Evolutionary conservation across 73 alveolate species (phyloP).

Genomic region (Tetrahymena elliotti): DNA sequence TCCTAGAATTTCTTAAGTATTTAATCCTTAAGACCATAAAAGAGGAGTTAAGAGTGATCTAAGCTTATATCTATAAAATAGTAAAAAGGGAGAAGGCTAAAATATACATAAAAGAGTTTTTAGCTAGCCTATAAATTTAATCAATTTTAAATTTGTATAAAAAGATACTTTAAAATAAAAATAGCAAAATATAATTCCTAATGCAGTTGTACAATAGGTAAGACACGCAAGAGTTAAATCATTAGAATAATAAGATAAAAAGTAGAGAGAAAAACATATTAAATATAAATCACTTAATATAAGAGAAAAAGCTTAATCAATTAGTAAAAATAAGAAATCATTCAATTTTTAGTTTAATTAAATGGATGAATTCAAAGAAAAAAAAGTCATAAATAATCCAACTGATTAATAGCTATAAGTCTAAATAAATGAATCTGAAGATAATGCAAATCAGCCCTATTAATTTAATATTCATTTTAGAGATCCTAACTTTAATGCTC

Average conservation of each 20-base stretch:
- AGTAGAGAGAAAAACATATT: background rate
- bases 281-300: background rate
- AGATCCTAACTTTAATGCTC: background rate
- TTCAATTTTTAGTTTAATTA: background rate
- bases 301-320: background rate
- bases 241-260: background rate
- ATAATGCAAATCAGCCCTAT: background rate
- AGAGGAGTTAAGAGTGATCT: background rate
- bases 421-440: background rate
- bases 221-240: background rate
- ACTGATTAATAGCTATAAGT: background rate
- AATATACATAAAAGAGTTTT: background rate
- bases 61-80: background rate
- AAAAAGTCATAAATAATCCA: background rate
- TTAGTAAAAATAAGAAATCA: background rate
- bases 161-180: background rate
- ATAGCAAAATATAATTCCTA: background rate
- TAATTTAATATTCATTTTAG: background rate
- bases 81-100: background rate
- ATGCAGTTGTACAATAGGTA: background rate
- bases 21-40: background rate
- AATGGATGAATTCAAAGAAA: background rate
- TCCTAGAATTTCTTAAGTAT: background rate
- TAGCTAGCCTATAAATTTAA: background rate
- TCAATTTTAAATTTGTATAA: no score